Percentiles rank a stretch among this genome's conserved stretches.
Evolutionary conservation across 2,329 filamentous ascomycete genomes (phyloP).

Genomic region (Diplocarpon mali): DNA sequence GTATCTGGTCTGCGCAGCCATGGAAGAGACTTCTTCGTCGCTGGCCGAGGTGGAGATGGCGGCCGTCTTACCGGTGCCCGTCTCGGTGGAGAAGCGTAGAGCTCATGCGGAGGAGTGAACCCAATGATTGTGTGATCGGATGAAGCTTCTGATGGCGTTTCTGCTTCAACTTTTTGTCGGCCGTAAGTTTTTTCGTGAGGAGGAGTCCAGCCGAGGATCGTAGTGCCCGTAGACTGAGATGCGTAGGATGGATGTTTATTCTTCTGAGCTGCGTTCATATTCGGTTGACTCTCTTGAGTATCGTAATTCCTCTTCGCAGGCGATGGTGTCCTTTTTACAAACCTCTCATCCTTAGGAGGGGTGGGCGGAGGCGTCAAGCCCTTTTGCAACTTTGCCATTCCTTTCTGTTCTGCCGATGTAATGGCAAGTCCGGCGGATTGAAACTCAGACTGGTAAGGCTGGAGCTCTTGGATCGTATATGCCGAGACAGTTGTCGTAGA

Average conservation of each 20-base stretch:
- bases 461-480: conserved; percentile 40
- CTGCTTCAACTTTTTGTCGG: not conserved
- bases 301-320: conserved; percentile 1
- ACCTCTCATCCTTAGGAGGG: conserved; percentile 13
- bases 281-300: not conserved
- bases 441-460: conserved; percentile 44
- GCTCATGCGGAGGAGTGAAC: conserved; percentile 17
- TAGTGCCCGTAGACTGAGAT: conserved; percentile 17
- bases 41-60: not conserved
- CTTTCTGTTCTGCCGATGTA: conserved; percentile 38
- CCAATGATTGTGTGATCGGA: conserved; percentile 17
- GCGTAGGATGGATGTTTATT: conserved; percentile 11
- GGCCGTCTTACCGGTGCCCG: not conserved
- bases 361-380: conserved; percentile 8
- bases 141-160: not conserved
- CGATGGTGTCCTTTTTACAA: conserved; percentile 1
- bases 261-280: conserved; percentile 2
- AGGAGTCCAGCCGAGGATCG: conserved; percentile 13
- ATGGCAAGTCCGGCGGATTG: conserved; percentile 43
- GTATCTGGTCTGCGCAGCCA: conserved; percentile 20
- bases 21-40: conserved; percentile 17
- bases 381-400: conserved; percentile 4
- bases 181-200: conserved; percentile 13
- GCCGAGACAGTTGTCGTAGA: conserved; percentile 29
- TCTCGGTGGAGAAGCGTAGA: not conserved